Evolutionary conservation across 352 stramenopile species (phyloP).

Genomic region (Phytophthora rubi): DNA sequence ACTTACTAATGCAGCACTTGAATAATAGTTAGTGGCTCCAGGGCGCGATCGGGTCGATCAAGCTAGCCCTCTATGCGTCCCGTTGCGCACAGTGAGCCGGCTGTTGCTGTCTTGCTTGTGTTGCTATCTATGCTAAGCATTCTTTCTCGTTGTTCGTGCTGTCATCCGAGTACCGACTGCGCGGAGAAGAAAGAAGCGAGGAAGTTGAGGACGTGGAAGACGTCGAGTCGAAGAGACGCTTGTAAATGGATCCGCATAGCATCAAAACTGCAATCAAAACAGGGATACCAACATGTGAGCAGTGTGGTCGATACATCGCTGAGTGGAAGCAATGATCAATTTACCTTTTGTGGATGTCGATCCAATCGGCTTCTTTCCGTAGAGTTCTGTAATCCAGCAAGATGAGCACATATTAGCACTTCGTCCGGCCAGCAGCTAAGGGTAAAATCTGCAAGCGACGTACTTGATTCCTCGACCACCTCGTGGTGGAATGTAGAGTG

Average conservation of each 20-base stretch:
- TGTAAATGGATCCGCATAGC: conserved; percentile 77
- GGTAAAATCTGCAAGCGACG: conserved; percentile 12
- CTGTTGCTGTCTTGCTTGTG: conserved; percentile 13
- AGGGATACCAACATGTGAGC: conserved; percentile 10
- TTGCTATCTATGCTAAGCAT: conserved; percentile 52
- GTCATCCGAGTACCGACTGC: conserved; percentile 57
- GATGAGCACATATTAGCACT: conserved; percentile 16
- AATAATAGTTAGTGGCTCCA: conserved; percentile 45
- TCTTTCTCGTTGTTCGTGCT: conserved; percentile 56
- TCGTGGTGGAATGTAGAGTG: conserved; percentile 83
- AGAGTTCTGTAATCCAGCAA: conserved; percentile 49
- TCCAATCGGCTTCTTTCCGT: conserved; percentile 65
- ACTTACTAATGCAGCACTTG: conserved; percentile 45
- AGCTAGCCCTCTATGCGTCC: conserved; percentile 28
- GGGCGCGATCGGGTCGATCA: conserved; percentile 22
- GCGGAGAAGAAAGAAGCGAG: conserved; percentile 52
- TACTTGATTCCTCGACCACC: conserved; percentile 78
- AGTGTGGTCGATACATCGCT: neutral
- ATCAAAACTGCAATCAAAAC: conserved; percentile 52
- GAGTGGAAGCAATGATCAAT: neutral
- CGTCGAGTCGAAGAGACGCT: conserved; percentile 67
- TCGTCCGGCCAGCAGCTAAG: neutral
- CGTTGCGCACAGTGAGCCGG: conserved; percentile 30
- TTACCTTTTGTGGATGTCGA: conserved; percentile 70
- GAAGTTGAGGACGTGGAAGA: conserved; percentile 46